A percentile compares a stretch with the other conserved stretches of the same genome.
These are phyloP conservation scores for Sphaerosporella brunnea DNA, from an alignment of 495 filamentous ascomycete species.

Conservation along the genomic window DNA sequence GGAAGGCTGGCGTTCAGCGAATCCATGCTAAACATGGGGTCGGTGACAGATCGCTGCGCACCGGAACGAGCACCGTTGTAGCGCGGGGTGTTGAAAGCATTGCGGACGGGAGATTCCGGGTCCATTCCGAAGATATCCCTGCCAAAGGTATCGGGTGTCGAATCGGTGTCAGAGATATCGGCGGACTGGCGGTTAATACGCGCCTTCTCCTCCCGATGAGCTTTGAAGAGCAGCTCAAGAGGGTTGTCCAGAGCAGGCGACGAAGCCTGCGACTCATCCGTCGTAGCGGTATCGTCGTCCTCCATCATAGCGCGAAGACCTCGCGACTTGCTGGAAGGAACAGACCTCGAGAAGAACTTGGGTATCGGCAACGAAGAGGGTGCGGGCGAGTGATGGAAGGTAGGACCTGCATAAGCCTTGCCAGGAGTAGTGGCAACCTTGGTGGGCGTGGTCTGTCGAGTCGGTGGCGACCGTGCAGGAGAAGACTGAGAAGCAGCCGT, in stretches of 20 bases:
- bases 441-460: neutral
- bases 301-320: constrained; percentile 29
- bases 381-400: constrained; percentile 88
- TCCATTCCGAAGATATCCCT: constrained; percentile 7
- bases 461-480: no score
- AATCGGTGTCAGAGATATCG: constrained; percentile 9
- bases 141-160: constrained; percentile 1
- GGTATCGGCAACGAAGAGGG: constrained; percentile 86
- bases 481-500: neutral
- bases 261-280: constrained; percentile 6
- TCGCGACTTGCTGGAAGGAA: constrained; percentile 37
- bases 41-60: constrained; percentile 1
- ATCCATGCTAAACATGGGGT: constrained; percentile 19
- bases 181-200: constrained; percentile 25
- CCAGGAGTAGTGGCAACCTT: constrained; percentile 32
- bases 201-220: constrained; percentile 59
- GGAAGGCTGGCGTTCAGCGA: constrained; percentile 11
- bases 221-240: constrained; percentile 74
- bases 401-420: constrained; percentile 72
- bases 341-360: constrained; percentile 70
- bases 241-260: constrained; percentile 38
- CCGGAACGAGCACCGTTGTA: neutral
- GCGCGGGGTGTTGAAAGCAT: constrained; percentile 11
- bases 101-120: constrained; percentile 15
- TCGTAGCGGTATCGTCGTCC: constrained; percentile 22